A percentile compares a stretch with the other conserved stretches of the same genome.
phyloP scores from a whole-genome alignment of 352 stramenopile species.

The Phytophthora pistaciae region DNA sequence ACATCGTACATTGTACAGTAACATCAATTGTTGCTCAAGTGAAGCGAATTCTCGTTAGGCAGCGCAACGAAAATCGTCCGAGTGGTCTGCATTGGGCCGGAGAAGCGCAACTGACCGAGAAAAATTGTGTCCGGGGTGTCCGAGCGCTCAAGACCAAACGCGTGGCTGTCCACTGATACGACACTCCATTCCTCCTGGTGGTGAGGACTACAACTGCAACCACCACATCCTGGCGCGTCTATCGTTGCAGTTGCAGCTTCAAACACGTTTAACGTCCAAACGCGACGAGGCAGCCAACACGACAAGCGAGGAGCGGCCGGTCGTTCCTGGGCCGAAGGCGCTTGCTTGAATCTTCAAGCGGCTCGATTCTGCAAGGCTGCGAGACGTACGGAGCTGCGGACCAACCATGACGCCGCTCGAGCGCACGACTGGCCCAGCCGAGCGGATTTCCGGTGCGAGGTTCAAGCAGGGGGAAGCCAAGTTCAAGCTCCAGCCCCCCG shows the following conservation, averaged over 20 bases:
- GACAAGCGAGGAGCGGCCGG: neutral
- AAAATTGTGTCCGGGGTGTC: neutral
- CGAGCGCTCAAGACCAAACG: conserved; percentile 7
- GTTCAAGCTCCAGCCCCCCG: conserved; percentile 30
- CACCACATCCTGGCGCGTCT: conserved; percentile 33
- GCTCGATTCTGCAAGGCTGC: conserved; percentile 15
- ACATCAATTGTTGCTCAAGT: neutral
- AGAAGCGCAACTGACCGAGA: neutral
- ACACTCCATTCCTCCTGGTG: conserved; percentile 5
- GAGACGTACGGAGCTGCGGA: conserved; percentile 23
- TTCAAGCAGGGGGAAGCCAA: conserved; percentile 26
- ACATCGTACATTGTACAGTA: too few relatives aligned
- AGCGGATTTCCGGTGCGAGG: conserved; percentile 17
- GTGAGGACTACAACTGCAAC: conserved; percentile 30
- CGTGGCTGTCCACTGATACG: conserved; percentile 10
- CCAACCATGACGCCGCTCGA: conserved; percentile 12
- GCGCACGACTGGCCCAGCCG: conserved; percentile 23
- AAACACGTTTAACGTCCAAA: conserved; percentile 33
- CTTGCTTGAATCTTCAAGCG: conserved; percentile 32
- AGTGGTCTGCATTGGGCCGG: neutral
- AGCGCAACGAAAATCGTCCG: neutral
- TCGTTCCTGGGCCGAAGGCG: neutral
- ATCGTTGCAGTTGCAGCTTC: conserved; percentile 42
- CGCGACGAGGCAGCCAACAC: conserved; percentile 33
- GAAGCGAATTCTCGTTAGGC: neutral